Base-by-base conservation (phyloP, 306 rosid species). In the Trichosanthes truncata region DNA sequence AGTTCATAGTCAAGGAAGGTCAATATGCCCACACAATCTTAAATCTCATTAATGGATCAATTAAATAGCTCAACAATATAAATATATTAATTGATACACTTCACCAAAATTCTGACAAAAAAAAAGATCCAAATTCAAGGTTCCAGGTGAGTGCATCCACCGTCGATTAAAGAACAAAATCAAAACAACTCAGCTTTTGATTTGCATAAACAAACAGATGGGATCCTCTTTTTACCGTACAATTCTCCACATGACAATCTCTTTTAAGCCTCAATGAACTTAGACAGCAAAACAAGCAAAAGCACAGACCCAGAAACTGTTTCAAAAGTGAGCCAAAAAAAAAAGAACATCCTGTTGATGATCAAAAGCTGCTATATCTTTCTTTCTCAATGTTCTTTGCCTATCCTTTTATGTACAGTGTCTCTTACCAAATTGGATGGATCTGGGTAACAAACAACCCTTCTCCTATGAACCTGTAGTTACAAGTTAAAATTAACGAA, bases 321-420 rank as follows among this genome's bases (percentile, higher is more conserved):
- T 74, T 51, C 26, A 51, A 49, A 74, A 49, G 76, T 23, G 18
- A 67, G 17, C 49, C 33, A 29, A 29, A 29, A 29, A 67, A 12
- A 75, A 33, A 74, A 21, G 5, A 52, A n/a, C 48, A 20, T 51
- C 49, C 17, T 77, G 48, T 57, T 33, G 41, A 40, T 33, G 41
- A 40, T 77, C 40, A 38, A 77, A 59, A 59, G 41, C 79, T 13
- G 49, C 57, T 71, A 15, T 57, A 26, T 65, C 76, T 33, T 61
- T 65, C 76, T 33, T 61, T 7, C n/a, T 48, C 36, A 1, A 9
- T 56, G 41, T 46, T 46, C 21, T 77, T 72, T 45, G 53, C 1
- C 51, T 51, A 49, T 60, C 33, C 80, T 40, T 73, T 49, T 79
- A 59, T 82, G 76, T 72, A 82, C 82, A 73, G 59, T 82, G 53